Conservation (phyloP, 2,329 filamentous ascomycete species). For the Cladorrhinum sp. region DNA sequence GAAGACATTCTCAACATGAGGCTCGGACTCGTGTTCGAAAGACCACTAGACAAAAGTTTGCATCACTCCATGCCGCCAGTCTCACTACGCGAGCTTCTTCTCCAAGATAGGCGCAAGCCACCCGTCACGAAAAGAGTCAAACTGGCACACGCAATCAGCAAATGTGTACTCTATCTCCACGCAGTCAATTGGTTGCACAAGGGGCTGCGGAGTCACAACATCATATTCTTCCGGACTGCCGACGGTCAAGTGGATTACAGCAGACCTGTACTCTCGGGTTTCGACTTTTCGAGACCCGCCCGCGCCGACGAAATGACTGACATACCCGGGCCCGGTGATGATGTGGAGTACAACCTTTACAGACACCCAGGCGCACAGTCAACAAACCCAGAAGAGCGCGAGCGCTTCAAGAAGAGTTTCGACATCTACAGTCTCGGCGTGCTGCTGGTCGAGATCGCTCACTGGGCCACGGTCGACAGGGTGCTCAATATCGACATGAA, state of each 20-base stretch:
- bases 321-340: slow-evolving; percentile 40
- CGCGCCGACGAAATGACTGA: slow-evolving; percentile 37
- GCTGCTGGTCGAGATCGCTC: slow-evolving; percentile 46
- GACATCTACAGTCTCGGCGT: slow-evolving; percentile 49
- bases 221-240: slow-evolving; percentile 44
- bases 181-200: slow-evolving; percentile 53
- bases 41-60: slow-evolving; percentile 39
- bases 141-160: slow-evolving; percentile 50
- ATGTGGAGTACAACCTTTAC: slow-evolving; percentile 40
- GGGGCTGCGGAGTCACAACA: slow-evolving; percentile 39
- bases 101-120: slow-evolving; percentile 41
- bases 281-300: slow-evolving; percentile 41
- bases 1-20: slow-evolving; percentile 43
- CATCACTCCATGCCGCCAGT: slow-evolving; percentile 40
- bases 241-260: slow-evolving; percentile 31
- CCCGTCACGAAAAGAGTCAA: slow-evolving; percentile 50
- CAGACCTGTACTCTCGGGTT: slow-evolving; percentile 39
- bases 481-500: slow-evolving; percentile 26
- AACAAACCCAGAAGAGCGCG: slow-evolving; percentile 37
- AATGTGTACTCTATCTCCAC: slow-evolving; percentile 52
- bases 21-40: slow-evolving; percentile 54
- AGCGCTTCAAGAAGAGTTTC: slow-evolving; percentile 39
- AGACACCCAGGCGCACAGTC: slow-evolving; percentile 43
- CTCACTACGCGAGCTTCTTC: slow-evolving; percentile 48
- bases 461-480: slow-evolving; percentile 29